Conservation (phyloP, 371 early-diverging fungal genomes). For the Nematocida sp. region DNA sequence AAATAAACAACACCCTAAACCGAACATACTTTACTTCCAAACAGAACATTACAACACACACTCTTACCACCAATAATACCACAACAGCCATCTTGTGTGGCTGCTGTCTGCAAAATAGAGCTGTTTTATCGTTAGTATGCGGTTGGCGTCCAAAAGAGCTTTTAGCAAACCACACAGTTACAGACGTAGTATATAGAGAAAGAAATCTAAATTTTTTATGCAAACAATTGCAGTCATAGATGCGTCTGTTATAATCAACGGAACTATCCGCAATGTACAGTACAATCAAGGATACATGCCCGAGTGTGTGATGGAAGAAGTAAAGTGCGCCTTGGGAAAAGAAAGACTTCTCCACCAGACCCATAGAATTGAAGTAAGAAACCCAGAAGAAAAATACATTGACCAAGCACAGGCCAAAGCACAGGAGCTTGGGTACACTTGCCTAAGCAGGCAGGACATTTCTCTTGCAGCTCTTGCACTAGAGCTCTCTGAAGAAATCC, state of each 20-base stretch:
- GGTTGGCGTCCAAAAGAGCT: too few species aligned
- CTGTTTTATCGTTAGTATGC: too few species aligned
- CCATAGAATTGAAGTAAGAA: conserved; percentile 56
- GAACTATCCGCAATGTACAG: conserved; percentile 20
- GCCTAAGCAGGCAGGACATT: conserved; percentile 55
- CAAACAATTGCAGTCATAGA: conserved; percentile 60
- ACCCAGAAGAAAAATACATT: conserved; percentile 53
- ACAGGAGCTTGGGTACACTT: conserved; percentile 24
- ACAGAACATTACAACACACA: too few species aligned
- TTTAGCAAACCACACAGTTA: too few species aligned
- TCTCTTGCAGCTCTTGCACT: conserved; percentile 59
- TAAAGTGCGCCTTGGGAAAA: conserved; percentile 52
- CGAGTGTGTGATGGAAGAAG: conserved; percentile 47
- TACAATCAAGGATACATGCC: conserved; percentile 53
- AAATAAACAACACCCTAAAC: too few species aligned
- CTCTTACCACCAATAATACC: too few species aligned
- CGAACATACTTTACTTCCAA: too few species aligned
- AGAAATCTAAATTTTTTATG: too few species aligned
- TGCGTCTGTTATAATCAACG: conserved; percentile 53
- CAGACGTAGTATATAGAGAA: too few species aligned
- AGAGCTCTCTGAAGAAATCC: conserved; percentile 52
- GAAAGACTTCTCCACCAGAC: conserved; percentile 38
- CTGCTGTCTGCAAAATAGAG: too few species aligned
- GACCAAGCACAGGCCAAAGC: conserved; percentile 40
- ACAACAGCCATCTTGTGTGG: too few species aligned